Evolutionary conservation across 169 alveolate species (phyloP), one percentile per base, ranked within the genome.

Genomic region (Babesia ovata): DNA sequence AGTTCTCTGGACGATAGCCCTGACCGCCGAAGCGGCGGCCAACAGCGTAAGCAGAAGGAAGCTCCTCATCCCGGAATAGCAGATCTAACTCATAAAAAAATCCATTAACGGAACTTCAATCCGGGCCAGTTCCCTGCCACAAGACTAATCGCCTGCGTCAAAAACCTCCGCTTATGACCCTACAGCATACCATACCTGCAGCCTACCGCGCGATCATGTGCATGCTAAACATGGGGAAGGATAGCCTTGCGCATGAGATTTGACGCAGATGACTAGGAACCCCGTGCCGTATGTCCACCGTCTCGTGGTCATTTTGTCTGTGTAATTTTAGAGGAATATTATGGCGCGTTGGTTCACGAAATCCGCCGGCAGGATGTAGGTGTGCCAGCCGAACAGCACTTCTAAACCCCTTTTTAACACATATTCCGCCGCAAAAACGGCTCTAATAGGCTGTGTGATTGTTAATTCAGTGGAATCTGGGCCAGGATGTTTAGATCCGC

Each of bases 21-120:
- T 48, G 36, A 48, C 76, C 46, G 65, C 65, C 56, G 24, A 36
- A n/a, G 46, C 50, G 58, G 76, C 76, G 50, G 28, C 16, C 36
- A 50, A 67, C 56, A 67, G 39, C 67, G 73, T 28, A 14, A 49
- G 8, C 59, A 63, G 19, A 19, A 49, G 19, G 61, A 36, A 49
- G 48, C 39, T 14, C 58, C 60, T 22, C 73, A 63, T 63, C 28
- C 50, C 48, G 19, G 26, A 45, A 63, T 33, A 46, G 16, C 12
- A 21, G 8, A 46, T 46, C 17, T 49, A n/a, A 14, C 2, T 56
- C 70, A 6, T 61, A 9, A 17, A 36, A 8, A 39, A 33, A 39
- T 2, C 24, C 70, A 61, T 61, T 17, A 6, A 61, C 24, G 50
- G 70, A 61, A 39, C 70, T 45, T 45, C 50, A 45, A 10, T 45